These are phyloP conservation scores for Triticum turgidum DNA, from an alignment of 176 grass and related monocot genomes.

Conservation along the genomic window DNA sequence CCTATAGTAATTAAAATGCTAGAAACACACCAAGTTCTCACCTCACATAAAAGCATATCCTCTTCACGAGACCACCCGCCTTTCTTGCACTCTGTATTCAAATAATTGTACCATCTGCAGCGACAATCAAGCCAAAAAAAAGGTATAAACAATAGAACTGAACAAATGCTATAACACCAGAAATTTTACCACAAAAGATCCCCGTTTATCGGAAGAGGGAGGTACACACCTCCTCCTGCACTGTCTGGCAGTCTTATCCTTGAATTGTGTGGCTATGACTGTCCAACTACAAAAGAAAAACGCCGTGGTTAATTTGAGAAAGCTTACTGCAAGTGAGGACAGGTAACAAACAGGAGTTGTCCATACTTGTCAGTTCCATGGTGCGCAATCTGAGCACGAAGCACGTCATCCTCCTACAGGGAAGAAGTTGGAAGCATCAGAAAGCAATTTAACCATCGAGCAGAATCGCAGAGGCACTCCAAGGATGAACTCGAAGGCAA, in stretches of 20 bases:
- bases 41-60: conserved; percentile 90
- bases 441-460: neutral
- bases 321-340: neutral
- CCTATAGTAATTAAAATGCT: neutral
- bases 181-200: neutral
- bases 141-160: neutral
- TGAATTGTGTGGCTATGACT: conserved; percentile 76
- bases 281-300: conserved; percentile 63
- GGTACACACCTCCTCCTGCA: conserved; percentile 78
- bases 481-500: neutral
- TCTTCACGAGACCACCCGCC: conserved; percentile 94
- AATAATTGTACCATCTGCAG: conserved; percentile 89
- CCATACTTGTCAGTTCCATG: conserved; percentile 86
- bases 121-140: neutral
- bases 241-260: conserved; percentile 92
- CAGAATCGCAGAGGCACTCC: neutral
- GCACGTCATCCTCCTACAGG: conserved; percentile 80
- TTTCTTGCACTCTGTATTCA: conserved; percentile 99
- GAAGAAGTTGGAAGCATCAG: conserved; percentile 33
- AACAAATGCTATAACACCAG: neutral
- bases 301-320: neutral
- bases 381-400: conserved; percentile 74
- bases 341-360: neutral
- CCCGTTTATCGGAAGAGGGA: neutral
- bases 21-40: conserved; percentile 47